Conservation (phyloP, 495 filamentous ascomycete genomes). For the Daldinia bambusicola region DNA sequence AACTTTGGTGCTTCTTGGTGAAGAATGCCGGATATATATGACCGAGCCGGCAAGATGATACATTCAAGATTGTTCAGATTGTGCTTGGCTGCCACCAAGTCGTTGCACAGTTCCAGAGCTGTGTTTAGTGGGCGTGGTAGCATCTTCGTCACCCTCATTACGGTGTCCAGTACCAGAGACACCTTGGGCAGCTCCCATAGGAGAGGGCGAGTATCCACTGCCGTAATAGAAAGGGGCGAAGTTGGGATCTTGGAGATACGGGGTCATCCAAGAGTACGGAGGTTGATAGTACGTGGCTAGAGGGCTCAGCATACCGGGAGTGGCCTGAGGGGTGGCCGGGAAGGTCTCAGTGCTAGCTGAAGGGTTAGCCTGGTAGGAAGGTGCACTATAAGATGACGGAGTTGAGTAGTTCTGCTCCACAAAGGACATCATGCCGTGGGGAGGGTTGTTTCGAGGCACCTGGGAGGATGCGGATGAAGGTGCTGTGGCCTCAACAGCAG, state of each 20-base stretch:
- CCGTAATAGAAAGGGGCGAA: slow-evolving; percentile 13
- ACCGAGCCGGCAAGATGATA: background rate
- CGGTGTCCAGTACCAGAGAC: background rate
- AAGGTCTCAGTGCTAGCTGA: background rate
- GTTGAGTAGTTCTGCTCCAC: slow-evolving; percentile 8
- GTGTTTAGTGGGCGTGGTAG: background rate
- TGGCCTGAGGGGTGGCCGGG: slow-evolving; percentile 25
- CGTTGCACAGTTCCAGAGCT: background rate
- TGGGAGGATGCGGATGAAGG: slow-evolving; percentile 8
- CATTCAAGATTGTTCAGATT: background rate
- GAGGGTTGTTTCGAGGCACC: background rate
- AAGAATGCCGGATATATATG: background rate
- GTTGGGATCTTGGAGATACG: slow-evolving; percentile 35
- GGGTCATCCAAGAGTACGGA: slow-evolving; percentile 28
- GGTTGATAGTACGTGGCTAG: slow-evolving; percentile 14
- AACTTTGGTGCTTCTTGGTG: background rate
- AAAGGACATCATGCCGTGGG: slow-evolving; percentile 11
- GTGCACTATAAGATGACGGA: slow-evolving; percentile 1
- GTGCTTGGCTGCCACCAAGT: background rate
- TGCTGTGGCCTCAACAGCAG: background rate
- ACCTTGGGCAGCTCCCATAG: background rate
- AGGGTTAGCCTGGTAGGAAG: slow-evolving; percentile 1
- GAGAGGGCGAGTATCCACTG: slow-evolving; percentile 7
- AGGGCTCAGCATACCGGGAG: slow-evolving; percentile 22
- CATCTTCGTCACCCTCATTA: background rate